Conservation (phyloP, 345 rosid genomes). For the Citrus medica region DNA sequence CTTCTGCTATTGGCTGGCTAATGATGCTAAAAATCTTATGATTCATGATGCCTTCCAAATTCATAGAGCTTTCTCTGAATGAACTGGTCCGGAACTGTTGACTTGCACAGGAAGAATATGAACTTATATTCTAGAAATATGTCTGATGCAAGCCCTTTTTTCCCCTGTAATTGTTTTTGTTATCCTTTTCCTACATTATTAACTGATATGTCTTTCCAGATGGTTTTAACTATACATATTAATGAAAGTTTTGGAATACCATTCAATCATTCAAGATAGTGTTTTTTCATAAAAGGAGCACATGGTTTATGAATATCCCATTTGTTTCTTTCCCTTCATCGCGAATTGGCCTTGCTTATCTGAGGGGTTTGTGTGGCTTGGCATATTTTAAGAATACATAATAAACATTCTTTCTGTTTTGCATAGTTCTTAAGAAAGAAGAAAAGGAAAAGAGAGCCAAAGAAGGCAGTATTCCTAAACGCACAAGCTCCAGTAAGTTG, state of each 20-base stretch:
- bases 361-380: background rate
- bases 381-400: background rate
- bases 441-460: conserved; percentile 73
- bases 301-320: background rate
- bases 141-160: background rate
- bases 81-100: background rate
- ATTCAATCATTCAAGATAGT: background rate
- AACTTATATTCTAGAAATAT: background rate
- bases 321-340: background rate
- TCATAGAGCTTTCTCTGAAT: background rate
- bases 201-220: background rate
- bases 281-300: background rate
- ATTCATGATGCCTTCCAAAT: background rate
- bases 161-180: background rate
- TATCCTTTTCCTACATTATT: background rate
- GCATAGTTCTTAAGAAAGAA: conserved; percentile 73
- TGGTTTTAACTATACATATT: background rate
- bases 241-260: background rate
- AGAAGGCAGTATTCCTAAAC: conserved; percentile 54
- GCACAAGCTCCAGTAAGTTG: conserved; percentile 37
- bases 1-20: background rate
- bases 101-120: background rate
- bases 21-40: background rate
- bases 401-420: conserved; percentile 10
- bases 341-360: background rate